A percentile compares a stretch with the other conserved stretches of the same genome.
These are phyloP conservation scores for Colletotrichum gigasporum DNA, from an alignment of 2,329 filamentous ascomycete species.

Conservation along the genomic window DNA sequence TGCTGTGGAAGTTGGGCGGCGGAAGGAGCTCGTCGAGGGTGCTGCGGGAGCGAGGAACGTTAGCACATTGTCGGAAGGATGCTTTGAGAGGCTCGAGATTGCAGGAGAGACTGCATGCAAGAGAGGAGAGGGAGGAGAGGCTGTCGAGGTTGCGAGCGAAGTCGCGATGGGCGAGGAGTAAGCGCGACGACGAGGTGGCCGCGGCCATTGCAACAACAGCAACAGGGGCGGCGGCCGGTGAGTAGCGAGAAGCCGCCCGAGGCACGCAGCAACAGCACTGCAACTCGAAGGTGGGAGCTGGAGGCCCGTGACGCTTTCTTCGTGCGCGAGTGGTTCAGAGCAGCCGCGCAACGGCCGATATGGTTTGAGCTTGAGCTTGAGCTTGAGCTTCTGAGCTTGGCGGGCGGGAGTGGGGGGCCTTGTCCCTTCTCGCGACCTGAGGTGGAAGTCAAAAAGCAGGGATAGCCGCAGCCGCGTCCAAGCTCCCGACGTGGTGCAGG, in stretches of 20 bases:
- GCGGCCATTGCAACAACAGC: constrained; percentile 7
- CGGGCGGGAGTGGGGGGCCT: background rate
- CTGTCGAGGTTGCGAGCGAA: constrained; percentile 3
- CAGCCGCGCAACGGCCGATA: background rate
- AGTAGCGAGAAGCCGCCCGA: too few species aligned
- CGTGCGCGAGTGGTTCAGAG: too few species aligned
- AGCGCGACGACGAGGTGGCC: constrained; percentile 11
- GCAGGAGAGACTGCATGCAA: background rate
- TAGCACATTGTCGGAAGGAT: constrained; percentile 13
- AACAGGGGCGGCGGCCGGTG: too few species aligned
- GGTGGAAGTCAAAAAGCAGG: background rate
- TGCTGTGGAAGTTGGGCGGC: constrained; percentile 11
- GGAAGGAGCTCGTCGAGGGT: constrained; percentile 13
- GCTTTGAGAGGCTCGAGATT: background rate
- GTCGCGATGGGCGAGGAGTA: constrained; percentile 2
- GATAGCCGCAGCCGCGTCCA: too few species aligned
- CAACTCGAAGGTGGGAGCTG: too few species aligned
- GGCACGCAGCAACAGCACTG: too few species aligned
- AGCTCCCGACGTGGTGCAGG: background rate
- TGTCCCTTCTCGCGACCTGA: too few species aligned
- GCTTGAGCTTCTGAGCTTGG: background rate
- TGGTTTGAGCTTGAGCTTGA: constrained; percentile 13
- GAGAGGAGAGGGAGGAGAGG: background rate
- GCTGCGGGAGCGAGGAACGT: constrained; percentile 13
- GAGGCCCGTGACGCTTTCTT: too few species aligned